phyloP scores from a whole-genome alignment of 1,284 basidiomycete species.

The Wolfiporia cocos region DNA sequence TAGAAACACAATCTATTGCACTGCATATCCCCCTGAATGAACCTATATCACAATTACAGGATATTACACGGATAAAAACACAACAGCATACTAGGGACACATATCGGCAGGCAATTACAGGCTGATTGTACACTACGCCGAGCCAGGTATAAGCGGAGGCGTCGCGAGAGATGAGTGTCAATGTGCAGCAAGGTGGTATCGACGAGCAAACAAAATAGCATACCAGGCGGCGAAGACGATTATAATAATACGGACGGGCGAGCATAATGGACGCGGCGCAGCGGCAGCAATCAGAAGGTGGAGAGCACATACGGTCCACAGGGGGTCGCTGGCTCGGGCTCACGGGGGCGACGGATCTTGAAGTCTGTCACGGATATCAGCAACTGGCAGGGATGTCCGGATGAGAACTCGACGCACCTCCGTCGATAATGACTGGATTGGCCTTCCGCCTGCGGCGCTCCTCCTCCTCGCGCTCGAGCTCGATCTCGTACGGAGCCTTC shows the following conservation, averaged over 20 bases:
- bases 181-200: too few species aligned
- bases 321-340: constrained; percentile 32
- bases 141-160: too few species aligned
- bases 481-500: constrained; percentile 58
- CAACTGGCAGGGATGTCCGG: background rate
- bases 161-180: too few species aligned
- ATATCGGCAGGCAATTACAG: too few species aligned
- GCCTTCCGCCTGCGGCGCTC: constrained; percentile 38
- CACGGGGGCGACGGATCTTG: constrained; percentile 51
- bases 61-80: too few species aligned
- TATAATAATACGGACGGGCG: too few species aligned
- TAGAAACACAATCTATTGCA: too few species aligned
- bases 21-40: too few species aligned
- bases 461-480: constrained; percentile 57
- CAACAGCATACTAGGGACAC: too few species aligned
- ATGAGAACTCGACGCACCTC: constrained; percentile 36
- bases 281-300: constrained; percentile 36
- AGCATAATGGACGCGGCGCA: too few species aligned
- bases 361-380: constrained; percentile 34
- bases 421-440: constrained; percentile 60
- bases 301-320: constrained; percentile 36
- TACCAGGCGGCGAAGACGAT: background rate
- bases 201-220: background rate
- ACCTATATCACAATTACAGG: too few species aligned
- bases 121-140: too few species aligned